Evolutionary conservation across 2,329 filamentous ascomycete genomes (phyloP), one percentile per base, ranked within the genome.

Genomic region (Colletotrichum sublineola): DNA sequence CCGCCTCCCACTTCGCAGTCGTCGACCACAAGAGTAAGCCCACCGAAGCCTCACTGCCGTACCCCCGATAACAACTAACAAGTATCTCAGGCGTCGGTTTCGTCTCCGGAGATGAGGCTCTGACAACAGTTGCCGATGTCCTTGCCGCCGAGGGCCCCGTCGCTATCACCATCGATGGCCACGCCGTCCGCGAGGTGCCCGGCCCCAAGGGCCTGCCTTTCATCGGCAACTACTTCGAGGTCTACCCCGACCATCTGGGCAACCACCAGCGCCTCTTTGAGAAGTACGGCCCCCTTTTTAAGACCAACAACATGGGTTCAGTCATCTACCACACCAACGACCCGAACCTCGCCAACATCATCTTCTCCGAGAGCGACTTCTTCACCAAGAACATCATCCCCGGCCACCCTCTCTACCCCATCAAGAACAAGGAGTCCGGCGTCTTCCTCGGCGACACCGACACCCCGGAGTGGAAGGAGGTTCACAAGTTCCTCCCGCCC

Each of bases 401-500:
- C 80, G 83, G 81, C 2, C 87, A 88, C 76, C 81, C 88, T 64
- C 78, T 87, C 0, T 73, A 78, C 61, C 80, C 80, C 31, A 82
- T 87, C 75, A 86, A 84, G 76, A 81, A 81, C 61, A 75, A 78
- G 8, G 79, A 83, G 29, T 82, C 83, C 0, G 84, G 82, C 20
- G 79, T 87, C 44, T 87, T 87, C 75, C 71, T 85, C 5, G 82
- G 84, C 73, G 87, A 89, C 75, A 89, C 87, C 0, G 82, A 87
- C 29, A 86, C 84, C 0, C 81, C 84, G 20, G 82, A 85, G 67
- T 90, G 86, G 86, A 77, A 78, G 33, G 75, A 84, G 0, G 85
- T 86, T 0, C 90, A 91, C 81, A 92, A 91, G 77, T 92, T 91
- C 78, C 75, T 91, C 0, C 88, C 89, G 0, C 89, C 90, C 0